Percentiles rank a stretch among this genome's conserved stretches.
phyloP scores from a whole-genome alignment of 2,329 filamentous ascomycete genomes.

The Paramyrothecium roridum region DNA sequence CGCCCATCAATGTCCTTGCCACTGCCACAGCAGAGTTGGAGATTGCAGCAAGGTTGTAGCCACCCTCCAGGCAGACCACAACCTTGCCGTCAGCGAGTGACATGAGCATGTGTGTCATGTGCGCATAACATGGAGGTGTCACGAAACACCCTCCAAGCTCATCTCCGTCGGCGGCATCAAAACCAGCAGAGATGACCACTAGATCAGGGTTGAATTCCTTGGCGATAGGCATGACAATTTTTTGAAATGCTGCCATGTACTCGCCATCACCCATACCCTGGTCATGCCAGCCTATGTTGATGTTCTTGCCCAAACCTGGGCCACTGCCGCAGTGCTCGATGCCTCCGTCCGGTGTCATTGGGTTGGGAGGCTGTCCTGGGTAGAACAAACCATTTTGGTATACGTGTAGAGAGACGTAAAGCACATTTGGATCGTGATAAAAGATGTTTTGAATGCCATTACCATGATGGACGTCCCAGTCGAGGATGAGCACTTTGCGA shows the following conservation, averaged over 20 bases:
- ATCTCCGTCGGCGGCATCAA: slow-evolving; percentile 92
- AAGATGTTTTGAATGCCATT: slow-evolving; percentile 97
- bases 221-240: slow-evolving; percentile 94
- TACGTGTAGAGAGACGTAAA: slow-evolving; percentile 94
- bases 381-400: slow-evolving; percentile 84
- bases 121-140: slow-evolving; percentile 84
- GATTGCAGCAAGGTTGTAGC: slow-evolving; percentile 91
- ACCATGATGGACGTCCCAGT: slow-evolving; percentile 82
- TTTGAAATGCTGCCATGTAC: slow-evolving; percentile 94
- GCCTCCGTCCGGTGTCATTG: slow-evolving; percentile 57
- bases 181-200: slow-evolving; percentile 92
- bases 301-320: slow-evolving; percentile 55
- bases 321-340: slow-evolving; percentile 57
- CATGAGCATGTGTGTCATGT: slow-evolving; percentile 99
- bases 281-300: slow-evolving; percentile 66
- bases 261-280: slow-evolving; percentile 92
- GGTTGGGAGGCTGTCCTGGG: slow-evolving; percentile 61
- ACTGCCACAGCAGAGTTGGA: slow-evolving; percentile 90
- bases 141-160: slow-evolving; percentile 92
- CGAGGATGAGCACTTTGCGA: slow-evolving; percentile 86
- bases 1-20: slow-evolving; percentile 89
- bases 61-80: slow-evolving; percentile 89
- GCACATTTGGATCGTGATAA: slow-evolving; percentile 88
- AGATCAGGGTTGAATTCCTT: slow-evolving; percentile 91
- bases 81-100: slow-evolving; percentile 85